A percentile compares a stretch with the other conserved stretches of the same genome.
Evolutionary conservation across 176 grass and related monocot species (phyloP).

Genomic region (Juncus effusus): DNA sequence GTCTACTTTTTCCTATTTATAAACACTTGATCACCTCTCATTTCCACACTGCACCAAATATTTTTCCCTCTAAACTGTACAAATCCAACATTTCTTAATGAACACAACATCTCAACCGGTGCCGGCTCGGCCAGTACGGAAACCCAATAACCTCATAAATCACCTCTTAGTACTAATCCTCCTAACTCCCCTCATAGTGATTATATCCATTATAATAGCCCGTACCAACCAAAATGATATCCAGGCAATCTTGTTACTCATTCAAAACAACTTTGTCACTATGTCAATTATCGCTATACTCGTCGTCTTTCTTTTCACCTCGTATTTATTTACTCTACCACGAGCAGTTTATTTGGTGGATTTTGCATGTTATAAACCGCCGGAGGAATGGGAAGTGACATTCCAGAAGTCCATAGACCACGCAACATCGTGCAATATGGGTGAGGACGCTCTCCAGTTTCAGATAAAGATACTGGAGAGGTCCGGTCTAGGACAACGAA

Average conservation of each 20-base stretch:
- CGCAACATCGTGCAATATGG: slow-evolving; percentile 16
- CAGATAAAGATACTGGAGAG: slow-evolving; percentile 42
- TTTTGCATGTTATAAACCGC: slow-evolving; percentile 36
- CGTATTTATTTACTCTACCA: slow-evolving; percentile 23
- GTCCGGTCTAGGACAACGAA: slow-evolving; percentile 41
- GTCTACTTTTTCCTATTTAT: too few relatives aligned
- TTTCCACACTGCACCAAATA: too few relatives aligned
- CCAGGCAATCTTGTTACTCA: slow-evolving; percentile 29
- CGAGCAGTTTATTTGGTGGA: slow-evolving; percentile 45
- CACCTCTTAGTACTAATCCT: slow-evolving; percentile 29
- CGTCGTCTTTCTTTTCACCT: slow-evolving; percentile 18
- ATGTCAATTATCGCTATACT: slow-evolving; percentile 12
- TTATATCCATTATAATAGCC: slow-evolving; percentile 31
- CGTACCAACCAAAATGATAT: slow-evolving; percentile 20
- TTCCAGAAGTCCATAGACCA: slow-evolving; percentile 27
- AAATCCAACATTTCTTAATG: too few relatives aligned
- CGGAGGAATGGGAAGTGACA: neutral
- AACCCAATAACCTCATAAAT: slow-evolving; percentile 25
- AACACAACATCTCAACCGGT: too few relatives aligned
- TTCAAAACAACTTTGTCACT: slow-evolving; percentile 37
- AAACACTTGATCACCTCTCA: too few relatives aligned
- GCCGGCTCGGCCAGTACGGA: too few relatives aligned
- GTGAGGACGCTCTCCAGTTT: slow-evolving; percentile 24
- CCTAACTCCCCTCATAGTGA: slow-evolving; percentile 31
- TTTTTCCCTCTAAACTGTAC: too few relatives aligned